Base-by-base conservation (phyloP, 305 asterid genomes). In the Fraxinus xanthoxyloides region DNA sequence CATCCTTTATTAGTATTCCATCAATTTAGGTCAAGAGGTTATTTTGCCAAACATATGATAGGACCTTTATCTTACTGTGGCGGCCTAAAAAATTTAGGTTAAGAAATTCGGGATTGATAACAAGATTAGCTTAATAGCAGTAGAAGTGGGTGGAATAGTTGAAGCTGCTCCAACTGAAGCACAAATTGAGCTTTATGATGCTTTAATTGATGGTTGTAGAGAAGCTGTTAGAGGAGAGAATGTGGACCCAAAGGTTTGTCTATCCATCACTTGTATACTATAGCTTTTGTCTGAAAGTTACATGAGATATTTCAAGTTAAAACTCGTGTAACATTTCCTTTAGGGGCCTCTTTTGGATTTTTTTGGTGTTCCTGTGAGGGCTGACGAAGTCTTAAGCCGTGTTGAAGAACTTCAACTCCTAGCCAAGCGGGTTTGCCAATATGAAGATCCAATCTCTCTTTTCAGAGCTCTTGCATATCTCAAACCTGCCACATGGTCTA, bases 401-500 rank as follows among this genome's bases (percentile, higher is more conserved):
- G 98, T 92, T 63, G 98, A 95, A 89, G 99, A 97, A 84, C 94
- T 97, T 84, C 98, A 97, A 87, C 94, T 92, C 81, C 94, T 97
- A 84, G 95, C 97, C 80, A 97, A 95, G 89, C 95, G 99, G 84
- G 91, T 97, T 86, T 86, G 87, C 82, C 92, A 97, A 48, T 95
- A 97, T 80, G 94, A 87, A 79, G 97, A 95, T 87, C 99, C 99
- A 65, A 31, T 97, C 54, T 87, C 93, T 75, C 99, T 95, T 85
- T 97, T 95, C 87, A 88, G 97, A 87, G 91, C 97, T 46, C 88
- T 97, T 76, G 90, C 92, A 75, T 93, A 88, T 87, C 97, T 93
- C 81, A 97, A 93, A 86, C 98, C 98, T 78, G 93, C 98, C 72
- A 91, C 98, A 0, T 97, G 99, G 99, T 95, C 99, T 74, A 97